A percentile compares a stretch with the other conserved stretches of the same genome.
Evolutionary conservation across 73 alveolate genomes (phyloP).

Genomic region (Effrenium voratum): DNA sequence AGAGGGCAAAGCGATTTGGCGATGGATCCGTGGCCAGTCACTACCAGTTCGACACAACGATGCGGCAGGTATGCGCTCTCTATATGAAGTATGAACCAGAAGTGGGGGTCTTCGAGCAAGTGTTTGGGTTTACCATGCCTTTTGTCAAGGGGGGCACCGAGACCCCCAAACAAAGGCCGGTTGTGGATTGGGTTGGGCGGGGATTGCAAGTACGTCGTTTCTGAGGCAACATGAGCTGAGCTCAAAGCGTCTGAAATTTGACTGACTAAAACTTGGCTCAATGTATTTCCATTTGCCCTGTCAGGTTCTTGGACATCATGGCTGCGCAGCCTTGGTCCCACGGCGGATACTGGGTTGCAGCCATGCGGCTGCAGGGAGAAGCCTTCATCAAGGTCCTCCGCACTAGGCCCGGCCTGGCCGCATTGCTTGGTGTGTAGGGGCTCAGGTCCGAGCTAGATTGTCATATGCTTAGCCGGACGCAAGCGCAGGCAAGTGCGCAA

Average conservation of each 20-base stretch:
- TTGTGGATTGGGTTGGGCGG: too few relatives aligned
- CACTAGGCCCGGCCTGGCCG: neutral
- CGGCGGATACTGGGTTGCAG: slow-evolving; percentile 62
- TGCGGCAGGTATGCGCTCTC: neutral
- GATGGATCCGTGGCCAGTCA: neutral
- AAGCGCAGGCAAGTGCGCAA: neutral
- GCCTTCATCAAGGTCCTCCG: neutral
- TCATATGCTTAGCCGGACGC: neutral
- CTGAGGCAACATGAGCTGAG: too few relatives aligned
- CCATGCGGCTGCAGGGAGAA: neutral
- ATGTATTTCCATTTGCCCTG: neutral
- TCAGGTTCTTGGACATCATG: neutral
- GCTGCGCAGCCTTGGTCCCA: neutral
- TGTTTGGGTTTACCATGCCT: slow-evolving; percentile 1
- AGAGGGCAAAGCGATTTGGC: slow-evolving; percentile 13
- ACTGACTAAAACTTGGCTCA: too few relatives aligned
- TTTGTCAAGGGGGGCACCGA: neutral
- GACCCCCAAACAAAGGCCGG: slow-evolving; percentile 17
- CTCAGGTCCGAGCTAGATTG: neutral
- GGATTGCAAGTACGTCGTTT: too few relatives aligned
- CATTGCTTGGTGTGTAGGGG: neutral
- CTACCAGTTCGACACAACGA: neutral
- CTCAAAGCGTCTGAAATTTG: too few relatives aligned
- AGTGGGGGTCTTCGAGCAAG: slow-evolving; percentile 20
- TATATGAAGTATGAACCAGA: neutral